Evolutionary conservation across 2,329 filamentous ascomycete genomes (phyloP), one percentile per base, ranked within the genome.

Genomic region (Albophoma yamanashiensis): DNA sequence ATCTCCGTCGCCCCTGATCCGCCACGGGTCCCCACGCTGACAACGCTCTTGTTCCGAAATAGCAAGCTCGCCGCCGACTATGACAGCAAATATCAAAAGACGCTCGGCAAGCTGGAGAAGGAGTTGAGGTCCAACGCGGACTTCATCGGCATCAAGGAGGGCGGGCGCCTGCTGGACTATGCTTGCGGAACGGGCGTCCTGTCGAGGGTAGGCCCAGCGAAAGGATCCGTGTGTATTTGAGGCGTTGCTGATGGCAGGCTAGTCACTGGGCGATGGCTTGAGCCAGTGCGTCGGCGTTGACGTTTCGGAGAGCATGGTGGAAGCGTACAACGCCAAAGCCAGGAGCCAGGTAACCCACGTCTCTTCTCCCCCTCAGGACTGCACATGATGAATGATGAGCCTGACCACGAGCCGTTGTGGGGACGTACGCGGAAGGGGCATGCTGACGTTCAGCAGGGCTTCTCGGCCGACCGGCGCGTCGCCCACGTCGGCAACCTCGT

Each of bases 121-220:
- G 77, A 82, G 64, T 76, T 89, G 17, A 76, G 78, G 62, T 71
- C 71, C 4, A 78, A 79, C 39, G 76, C 82, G 7, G 76, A 80
- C 58, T 89, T 88, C 76, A 81, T 90, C 60, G 85, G 84, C 50
- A 79, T 83, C 39, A 65, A 65, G 50, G 58, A 75, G 66, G 67
- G 68, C 66, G 60, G 76, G 84, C 79, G 80, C 55, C 73, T 91
- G 25, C 76, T 92, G 2, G 89, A 92, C 69, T 92, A 92, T 71
- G 89, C 89, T 20, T 92, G 89, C 68, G 89, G 89, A 11, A 86
- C 87, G 7, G 88, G 88, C 2, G 72, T 83, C 59, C 77, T 89
- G 63, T 87, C 87, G 15, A 79, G 81, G 70, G 86, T 88, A 69
- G 65, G 79, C 73, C 12, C 1, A 20, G 9, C 11, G 2, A 20